Evolutionary conservation across 192 early-diverging fungal genomes (phyloP), one percentile per base, ranked within the genome.

Genomic region (Gigaspora rosea): DNA sequence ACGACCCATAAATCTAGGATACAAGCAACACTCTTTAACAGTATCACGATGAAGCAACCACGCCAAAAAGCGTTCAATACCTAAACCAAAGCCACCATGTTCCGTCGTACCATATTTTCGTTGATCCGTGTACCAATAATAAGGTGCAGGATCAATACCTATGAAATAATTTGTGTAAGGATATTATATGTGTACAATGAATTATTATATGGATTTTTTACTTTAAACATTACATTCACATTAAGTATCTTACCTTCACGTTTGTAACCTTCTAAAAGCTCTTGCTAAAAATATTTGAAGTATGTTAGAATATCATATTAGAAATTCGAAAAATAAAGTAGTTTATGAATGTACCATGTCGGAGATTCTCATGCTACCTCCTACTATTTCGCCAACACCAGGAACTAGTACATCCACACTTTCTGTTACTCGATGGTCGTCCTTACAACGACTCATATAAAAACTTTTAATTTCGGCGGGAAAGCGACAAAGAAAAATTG

Each of bases 51-150:
- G 91, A 70, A 95, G 87, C 78, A 99, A 79, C 98, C 98, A 99
- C 35, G 97, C 98, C 65, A 99, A 82, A 86, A 96, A 97, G 36
- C 98, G 92, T 82, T 99, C 98, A 46, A 98, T 80, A 76, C 98
- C 98, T 56, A 99, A 91, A 58, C 98, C 98, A 81, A 94, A 99
- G 27, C 98, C 98, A 79, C 97, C 98, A 76, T 98, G 97, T 75
- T 96, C 94, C 77, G 90, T 90, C 20, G 96, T 92, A 52, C 98
- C 97, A 83, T 96, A 99, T 88, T 98, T 98, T 86, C 98, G 94
- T 87, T 98, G 98, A 73, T 99, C 98, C 54, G 96, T 95, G 86
- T 91, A 94, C 98, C 98, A 99, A 89, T 98, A 98, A 90, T 99
- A 99, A 33, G 96, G 95, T 3, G 85, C 80, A 20, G 96, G 92